A percentile compares a stretch with the other conserved stretches of the same genome.
These are phyloP conservation scores for Rhazya stricta DNA, from an alignment of 257 asterid species.

Conservation along the genomic window DNA sequence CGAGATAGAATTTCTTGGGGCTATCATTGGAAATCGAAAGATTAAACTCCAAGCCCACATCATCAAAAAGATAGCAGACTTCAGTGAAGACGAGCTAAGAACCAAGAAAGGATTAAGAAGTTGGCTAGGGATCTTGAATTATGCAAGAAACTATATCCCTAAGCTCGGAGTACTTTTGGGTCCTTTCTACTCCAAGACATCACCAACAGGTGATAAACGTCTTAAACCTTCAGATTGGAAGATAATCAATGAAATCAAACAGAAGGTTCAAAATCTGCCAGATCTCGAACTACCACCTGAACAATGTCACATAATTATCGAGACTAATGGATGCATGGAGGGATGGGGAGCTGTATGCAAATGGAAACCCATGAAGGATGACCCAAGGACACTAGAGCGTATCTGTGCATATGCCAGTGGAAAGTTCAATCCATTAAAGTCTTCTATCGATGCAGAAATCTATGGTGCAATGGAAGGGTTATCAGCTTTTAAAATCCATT, in stretches of 20 bases:
- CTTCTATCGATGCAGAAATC: neutral
- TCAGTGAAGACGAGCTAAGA: too few relatives aligned
- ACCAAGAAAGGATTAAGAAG: neutral
- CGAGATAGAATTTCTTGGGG: neutral
- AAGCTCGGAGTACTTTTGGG: neutral
- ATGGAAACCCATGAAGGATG: neutral
- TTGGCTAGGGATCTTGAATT: neutral
- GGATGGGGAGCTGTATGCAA: neutral
- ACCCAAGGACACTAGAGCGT: neutral
- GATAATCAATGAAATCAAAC: neutral
- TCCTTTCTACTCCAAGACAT: neutral
- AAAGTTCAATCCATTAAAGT: neutral
- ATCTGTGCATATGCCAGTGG: neutral
- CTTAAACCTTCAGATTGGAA: too few relatives aligned
- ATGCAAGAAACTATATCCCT: neutral
- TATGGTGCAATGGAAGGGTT: too few relatives aligned
- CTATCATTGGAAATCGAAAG: neutral
- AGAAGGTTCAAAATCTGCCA: neutral
- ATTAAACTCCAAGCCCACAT: neutral
- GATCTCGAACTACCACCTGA: neutral
- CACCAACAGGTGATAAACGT: neutral
- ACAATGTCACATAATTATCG: neutral
- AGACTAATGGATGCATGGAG: neutral
- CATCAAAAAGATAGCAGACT: neutral
- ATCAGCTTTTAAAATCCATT: too few relatives aligned